Evolutionary conservation across 805 yeast species (phyloP).

Genomic region (Blastobotrys chiropterorum): DNA sequence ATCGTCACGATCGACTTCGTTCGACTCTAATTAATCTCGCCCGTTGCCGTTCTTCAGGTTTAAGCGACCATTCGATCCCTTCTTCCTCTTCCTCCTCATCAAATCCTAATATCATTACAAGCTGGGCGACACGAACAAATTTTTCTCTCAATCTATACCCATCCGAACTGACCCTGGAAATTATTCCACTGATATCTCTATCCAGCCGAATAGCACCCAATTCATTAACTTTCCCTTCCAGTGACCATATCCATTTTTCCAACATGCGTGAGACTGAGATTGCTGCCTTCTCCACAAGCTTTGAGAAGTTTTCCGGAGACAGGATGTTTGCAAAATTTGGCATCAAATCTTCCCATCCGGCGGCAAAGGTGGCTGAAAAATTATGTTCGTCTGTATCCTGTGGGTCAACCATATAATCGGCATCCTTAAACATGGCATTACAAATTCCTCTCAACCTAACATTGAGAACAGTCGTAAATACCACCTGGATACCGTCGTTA

Average conservation of each 20-base stretch:
- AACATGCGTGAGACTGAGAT: slow-evolving; percentile 48
- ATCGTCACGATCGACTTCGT: background rate
- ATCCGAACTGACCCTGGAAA: slow-evolving; percentile 58
- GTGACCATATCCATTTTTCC: slow-evolving; percentile 61
- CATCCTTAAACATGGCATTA: slow-evolving; percentile 35
- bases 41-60: slow-evolving; percentile 58
- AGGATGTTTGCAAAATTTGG: slow-evolving; percentile 59
- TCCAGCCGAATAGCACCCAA: slow-evolving; percentile 80
- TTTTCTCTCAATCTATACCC: slow-evolving; percentile 70
- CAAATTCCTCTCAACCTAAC: slow-evolving; percentile 33
- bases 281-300: slow-evolving; percentile 46
- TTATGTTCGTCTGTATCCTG: slow-evolving; percentile 19
- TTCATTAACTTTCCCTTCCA: slow-evolving; percentile 67
- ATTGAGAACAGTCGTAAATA: slow-evolving; percentile 36
- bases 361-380: slow-evolving; percentile 40
- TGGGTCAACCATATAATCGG: slow-evolving; percentile 33
- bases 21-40: slow-evolving; percentile 22
- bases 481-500: slow-evolving; percentile 37
- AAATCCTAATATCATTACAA: slow-evolving; percentile 73
- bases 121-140: slow-evolving; percentile 76
- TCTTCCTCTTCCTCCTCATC: slow-evolving; percentile 61
- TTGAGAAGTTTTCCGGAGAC: slow-evolving; percentile 46
- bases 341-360: slow-evolving; percentile 58
- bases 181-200: slow-evolving; percentile 67
- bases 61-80: slow-evolving; percentile 62